Evolutionary conservation across 352 stramenopile species (phyloP).

Genomic region (Peronospora belbahrii): DNA sequence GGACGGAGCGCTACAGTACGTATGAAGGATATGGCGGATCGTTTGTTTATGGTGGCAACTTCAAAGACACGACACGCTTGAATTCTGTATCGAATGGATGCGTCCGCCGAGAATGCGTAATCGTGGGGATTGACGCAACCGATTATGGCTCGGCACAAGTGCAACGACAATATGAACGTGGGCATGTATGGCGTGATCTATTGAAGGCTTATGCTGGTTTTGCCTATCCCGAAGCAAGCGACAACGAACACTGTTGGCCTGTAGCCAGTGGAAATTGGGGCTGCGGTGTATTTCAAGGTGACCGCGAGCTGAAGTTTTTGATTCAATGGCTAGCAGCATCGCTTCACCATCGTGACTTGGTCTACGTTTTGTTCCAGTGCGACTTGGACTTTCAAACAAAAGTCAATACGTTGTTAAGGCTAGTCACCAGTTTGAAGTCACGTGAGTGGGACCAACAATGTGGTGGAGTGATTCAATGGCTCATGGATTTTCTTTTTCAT

Average conservation of each 20-base stretch:
- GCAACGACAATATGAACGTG: constrained; percentile 38
- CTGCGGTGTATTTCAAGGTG: constrained; percentile 67
- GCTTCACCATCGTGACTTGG: constrained; percentile 32
- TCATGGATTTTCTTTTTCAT: constrained; percentile 23
- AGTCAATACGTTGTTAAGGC: constrained; percentile 24
- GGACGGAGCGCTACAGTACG: constrained; percentile 45
- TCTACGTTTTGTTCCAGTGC: constrained; percentile 57
- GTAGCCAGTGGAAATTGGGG: constrained; percentile 79
- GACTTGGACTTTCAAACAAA: constrained; percentile 36
- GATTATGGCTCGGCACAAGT: constrained; percentile 39
- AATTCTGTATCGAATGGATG: constrained; percentile 2
- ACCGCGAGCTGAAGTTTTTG: constrained; percentile 72
- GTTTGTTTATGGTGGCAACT: constrained; percentile 41
- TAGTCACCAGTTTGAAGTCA: constrained; percentile 11
- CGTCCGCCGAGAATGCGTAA: constrained; percentile 41
- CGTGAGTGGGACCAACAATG: constrained; percentile 21
- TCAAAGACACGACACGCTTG: constrained; percentile 29
- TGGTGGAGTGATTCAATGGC: constrained; percentile 18
- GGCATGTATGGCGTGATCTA: constrained; percentile 53
- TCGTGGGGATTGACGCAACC: constrained; percentile 67
- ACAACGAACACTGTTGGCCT: constrained; percentile 24
- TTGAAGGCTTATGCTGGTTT: constrained; percentile 67
- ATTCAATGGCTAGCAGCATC: constrained; percentile 78
- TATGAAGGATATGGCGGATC: constrained; percentile 57
- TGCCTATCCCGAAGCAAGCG: constrained; percentile 23